phyloP scores from a whole-genome alignment of 2,329 filamentous ascomycete genomes.

The Coniella vitis region DNA sequence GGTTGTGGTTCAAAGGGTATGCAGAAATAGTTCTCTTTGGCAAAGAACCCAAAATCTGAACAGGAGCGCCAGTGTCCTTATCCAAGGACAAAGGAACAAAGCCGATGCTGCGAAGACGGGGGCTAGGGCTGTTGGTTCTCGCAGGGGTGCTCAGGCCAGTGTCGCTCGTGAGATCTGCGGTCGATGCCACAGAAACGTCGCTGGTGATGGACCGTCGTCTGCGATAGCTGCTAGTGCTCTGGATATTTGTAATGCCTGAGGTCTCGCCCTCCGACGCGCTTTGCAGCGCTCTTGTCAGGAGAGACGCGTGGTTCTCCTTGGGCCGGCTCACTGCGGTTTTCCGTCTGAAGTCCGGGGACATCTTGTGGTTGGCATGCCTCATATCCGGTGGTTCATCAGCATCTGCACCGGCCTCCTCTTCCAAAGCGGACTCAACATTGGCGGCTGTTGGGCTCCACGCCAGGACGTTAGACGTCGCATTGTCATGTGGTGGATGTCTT shows the following conservation, averaged over 20 bases:
- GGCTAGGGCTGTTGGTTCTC: conserved; percentile 81
- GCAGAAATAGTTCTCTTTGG: conserved; percentile 1
- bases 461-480: conserved; percentile 35
- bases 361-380: conserved; percentile 19
- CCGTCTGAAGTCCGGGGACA: conserved; percentile 37
- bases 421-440: conserved; percentile 35
- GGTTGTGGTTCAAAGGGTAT: background rate
- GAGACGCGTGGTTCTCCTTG: conserved; percentile 62
- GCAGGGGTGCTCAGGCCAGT: conserved; percentile 85
- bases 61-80: conserved; percentile 3
- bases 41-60: conserved; percentile 15
- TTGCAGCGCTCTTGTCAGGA: conserved; percentile 80
- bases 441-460: conserved; percentile 38
- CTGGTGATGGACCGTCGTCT: conserved; percentile 62
- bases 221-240: conserved; percentile 25
- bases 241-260: conserved; percentile 30
- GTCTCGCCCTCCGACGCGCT: conserved; percentile 54
- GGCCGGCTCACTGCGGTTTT: conserved; percentile 35
- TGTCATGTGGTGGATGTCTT: conserved; percentile 29
- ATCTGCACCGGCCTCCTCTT: conserved; percentile 65
- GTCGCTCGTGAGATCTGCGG: conserved; percentile 90
- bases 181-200: conserved; percentile 74
- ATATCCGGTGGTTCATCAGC: conserved; percentile 82
- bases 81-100: conserved; percentile 31
- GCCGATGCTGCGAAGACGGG: conserved; percentile 60